Evolutionary conservation across 805 yeast species (phyloP).

Genomic region (Ogataea methanolica): DNA sequence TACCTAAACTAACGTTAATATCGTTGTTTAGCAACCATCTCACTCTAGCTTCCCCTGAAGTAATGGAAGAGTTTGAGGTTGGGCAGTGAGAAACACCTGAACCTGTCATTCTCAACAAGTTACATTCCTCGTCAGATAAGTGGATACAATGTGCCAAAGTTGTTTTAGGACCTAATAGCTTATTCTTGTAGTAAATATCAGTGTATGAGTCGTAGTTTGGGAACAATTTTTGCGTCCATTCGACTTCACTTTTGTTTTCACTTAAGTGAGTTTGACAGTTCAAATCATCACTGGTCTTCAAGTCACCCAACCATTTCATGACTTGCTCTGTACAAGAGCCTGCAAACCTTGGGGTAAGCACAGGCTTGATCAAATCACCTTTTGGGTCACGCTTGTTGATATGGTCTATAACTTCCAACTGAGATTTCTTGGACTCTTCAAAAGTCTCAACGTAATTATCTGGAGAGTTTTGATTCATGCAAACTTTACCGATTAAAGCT

Average conservation of each 20-base stretch:
- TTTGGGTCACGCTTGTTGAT: conserved; percentile 49
- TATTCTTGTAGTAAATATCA: conserved; percentile 65
- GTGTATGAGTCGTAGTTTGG: conserved; percentile 70
- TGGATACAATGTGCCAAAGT: conserved; percentile 90
- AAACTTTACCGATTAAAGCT: conserved; percentile 87
- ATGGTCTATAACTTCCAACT: conserved; percentile 53
- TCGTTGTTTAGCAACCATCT: conserved; percentile 59
- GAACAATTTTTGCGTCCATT: conserved; percentile 65
- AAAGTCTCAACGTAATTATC: conserved; percentile 58
- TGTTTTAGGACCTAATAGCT: conserved; percentile 59
- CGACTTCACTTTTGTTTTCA: conserved; percentile 73
- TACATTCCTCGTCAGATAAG: conserved; percentile 58
- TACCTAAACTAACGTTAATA: conserved; percentile 76
- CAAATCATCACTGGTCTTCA: conserved; percentile 43
- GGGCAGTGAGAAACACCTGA: conserved; percentile 93
- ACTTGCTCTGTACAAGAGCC: conserved; percentile 72
- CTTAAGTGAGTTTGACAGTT: conserved; percentile 90
- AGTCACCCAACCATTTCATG: conserved; percentile 56
- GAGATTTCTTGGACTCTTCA: conserved; percentile 49
- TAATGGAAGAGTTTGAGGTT: conserved; percentile 77
- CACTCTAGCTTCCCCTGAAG: conserved; percentile 88
- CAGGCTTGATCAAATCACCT: conserved; percentile 56
- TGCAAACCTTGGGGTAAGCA: conserved; percentile 91
- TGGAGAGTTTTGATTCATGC: conserved; percentile 86
- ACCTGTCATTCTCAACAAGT: conserved; percentile 45